Conservation (phyloP, 495 filamentous ascomycete species). For the Xylaria acuta region DNA sequence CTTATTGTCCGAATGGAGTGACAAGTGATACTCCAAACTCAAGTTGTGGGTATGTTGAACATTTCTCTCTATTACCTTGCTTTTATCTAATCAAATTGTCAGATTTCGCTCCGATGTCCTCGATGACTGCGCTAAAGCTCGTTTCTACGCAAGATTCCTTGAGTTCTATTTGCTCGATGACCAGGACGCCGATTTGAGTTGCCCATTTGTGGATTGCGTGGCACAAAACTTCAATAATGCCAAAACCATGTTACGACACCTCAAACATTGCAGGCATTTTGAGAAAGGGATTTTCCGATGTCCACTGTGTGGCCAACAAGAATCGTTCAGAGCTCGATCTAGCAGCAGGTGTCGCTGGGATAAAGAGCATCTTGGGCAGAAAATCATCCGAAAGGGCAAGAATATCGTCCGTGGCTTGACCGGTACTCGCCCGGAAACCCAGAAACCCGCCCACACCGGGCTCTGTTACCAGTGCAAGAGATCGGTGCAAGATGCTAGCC, state of each 20-base stretch:
- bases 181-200: background rate
- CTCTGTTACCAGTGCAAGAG: background rate
- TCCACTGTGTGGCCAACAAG: constrained; percentile 17
- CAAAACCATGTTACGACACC: constrained; percentile 30
- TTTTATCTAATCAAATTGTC: background rate
- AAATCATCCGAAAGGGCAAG: too few species aligned
- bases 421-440: background rate
- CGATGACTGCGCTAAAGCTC: constrained; percentile 27
- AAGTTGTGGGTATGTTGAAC: constrained; percentile 4
- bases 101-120: constrained; percentile 22
- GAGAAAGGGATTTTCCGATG: constrained; percentile 23
- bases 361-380: constrained; percentile 21
- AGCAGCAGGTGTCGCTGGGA: constrained; percentile 27
- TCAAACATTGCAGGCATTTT: constrained; percentile 28
- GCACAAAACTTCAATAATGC: constrained; percentile 3
- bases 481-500: background rate
- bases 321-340: constrained; percentile 19
- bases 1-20: background rate
- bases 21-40: background rate
- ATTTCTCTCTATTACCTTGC: background rate
- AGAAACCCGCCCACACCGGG: background rate
- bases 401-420: background rate
- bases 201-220: constrained; percentile 28
- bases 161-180: constrained; percentile 27
- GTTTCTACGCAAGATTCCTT: constrained; percentile 25